These are phyloP conservation scores for Linanthus parryae DNA, from an alignment of 148 eudicot genomes.

Conservation along the genomic window DNA sequence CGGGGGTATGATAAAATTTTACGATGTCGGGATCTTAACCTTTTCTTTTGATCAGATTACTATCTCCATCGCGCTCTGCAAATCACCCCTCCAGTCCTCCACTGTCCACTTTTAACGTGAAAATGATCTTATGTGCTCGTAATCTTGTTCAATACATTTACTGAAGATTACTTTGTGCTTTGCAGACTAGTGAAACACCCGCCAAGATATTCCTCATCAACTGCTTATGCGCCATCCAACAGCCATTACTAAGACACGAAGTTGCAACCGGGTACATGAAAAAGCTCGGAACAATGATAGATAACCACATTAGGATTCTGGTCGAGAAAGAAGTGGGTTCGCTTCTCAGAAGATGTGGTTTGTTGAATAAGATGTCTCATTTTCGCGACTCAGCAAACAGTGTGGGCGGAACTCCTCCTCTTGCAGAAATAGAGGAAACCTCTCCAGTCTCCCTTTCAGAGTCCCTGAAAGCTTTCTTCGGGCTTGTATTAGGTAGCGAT, in stretches of 20 bases:
- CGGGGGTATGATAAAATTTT: too few species aligned
- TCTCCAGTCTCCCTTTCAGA: constrained; percentile 68
- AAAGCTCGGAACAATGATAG: constrained; percentile 62
- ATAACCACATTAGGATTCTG: constrained; percentile 51
- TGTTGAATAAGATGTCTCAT: constrained; percentile 70
- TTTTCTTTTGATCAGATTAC: too few species aligned
- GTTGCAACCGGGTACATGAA: constrained; percentile 76
- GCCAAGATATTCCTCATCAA: constrained; percentile 92
- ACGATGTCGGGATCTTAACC: too few species aligned
- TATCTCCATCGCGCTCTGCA: too few species aligned
- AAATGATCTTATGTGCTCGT: too few species aligned
- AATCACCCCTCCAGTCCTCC: too few species aligned
- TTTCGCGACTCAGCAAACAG: constrained; percentile 32
- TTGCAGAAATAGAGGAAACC: constrained; percentile 80
- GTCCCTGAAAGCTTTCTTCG: constrained; percentile 77
- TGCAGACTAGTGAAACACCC: constrained; percentile 80
- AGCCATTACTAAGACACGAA: constrained; percentile 71
- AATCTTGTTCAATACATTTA: too few species aligned
- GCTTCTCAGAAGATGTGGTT: constrained; percentile 62
- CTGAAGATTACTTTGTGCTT: too few species aligned
- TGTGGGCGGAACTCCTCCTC: constrained; percentile 41
- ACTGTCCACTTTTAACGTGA: too few species aligned
- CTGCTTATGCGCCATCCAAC: constrained; percentile 85
- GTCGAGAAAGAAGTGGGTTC: constrained; percentile 79
- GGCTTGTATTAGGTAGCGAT: constrained; percentile 77